Conservation (phyloP, 805 yeast species). For the Metschnikowia noctiluminum region DNA sequence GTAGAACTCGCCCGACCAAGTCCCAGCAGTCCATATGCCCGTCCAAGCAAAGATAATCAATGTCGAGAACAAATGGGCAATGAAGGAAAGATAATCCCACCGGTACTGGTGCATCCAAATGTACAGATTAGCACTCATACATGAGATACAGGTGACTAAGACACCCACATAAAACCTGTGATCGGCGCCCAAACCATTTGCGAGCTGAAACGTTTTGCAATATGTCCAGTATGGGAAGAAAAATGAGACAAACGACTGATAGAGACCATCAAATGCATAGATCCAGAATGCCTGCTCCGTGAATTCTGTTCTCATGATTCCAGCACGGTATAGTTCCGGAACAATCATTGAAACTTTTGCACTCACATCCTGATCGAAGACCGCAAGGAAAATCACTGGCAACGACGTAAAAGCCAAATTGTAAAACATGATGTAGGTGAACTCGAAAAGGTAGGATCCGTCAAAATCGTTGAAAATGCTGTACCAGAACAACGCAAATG, state of each 20-base stretch:
- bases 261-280: conserved; percentile 67
- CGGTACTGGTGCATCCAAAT: conserved; percentile 65
- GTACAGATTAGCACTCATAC: conserved; percentile 63
- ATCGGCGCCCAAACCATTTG: conserved; percentile 57
- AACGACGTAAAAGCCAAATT: conserved; percentile 78
- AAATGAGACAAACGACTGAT: conserved; percentile 67
- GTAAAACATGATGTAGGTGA: conserved; percentile 73
- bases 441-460: conserved; percentile 74
- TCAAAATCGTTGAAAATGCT: conserved; percentile 68
- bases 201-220: conserved; percentile 36
- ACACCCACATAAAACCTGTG: conserved; percentile 75
- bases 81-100: conserved; percentile 75
- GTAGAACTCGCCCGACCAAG: conserved; percentile 55
- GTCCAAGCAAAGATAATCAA: conserved; percentile 70
- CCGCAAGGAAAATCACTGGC: conserved; percentile 71
- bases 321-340: conserved; percentile 68
- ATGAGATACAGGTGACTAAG: conserved; percentile 63
- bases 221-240: conserved; percentile 64
- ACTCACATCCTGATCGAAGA: conserved; percentile 72
- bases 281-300: conserved; percentile 54
- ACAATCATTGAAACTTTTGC: conserved; percentile 61
- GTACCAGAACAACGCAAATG: conserved; percentile 74
- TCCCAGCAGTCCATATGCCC: conserved; percentile 68
- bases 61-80: conserved; percentile 56
- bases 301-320: conserved; percentile 64